Base-by-base conservation (phyloP, 2,329 filamentous ascomycete species). In the Penicillium sp. region DNA sequence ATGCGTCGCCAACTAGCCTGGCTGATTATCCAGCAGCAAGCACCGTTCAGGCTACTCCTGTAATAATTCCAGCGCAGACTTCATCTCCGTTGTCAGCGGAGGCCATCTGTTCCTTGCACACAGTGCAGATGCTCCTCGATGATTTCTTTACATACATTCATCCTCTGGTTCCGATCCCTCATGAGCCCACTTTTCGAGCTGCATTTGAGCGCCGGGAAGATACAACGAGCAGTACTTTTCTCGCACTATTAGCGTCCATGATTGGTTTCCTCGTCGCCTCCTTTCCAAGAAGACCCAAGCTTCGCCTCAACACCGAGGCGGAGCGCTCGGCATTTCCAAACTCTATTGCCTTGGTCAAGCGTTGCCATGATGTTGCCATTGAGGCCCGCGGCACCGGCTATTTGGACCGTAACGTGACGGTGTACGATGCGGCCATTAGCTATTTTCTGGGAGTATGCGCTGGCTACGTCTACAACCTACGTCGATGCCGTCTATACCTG, bases 61-160 rank as follows among this genome's bases (percentile, higher is more conserved):
- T 32, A 14, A n/a, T 35, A 25, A n/a, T 20, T 5, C 69, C 42
- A 62, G 27, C 37, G 20, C 34, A 67, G 4, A 64, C 71, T 12
- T 55, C 70, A n/a, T 54, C 56, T 13, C 63, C 67, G 28, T 60
- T 75, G 7, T 76, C 75, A 3, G 73, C 61, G 35, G 68, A 71
- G 46, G 61, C 66, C 3, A 71, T 71, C 31, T 70, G 68, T 42
- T 60, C 67, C 3, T 34, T 69, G 13, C 47, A 57, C 10, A 66
- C 65, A 0, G 48, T 70, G 28, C 57, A 61, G 34, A 48, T 66
- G 5, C 50, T 71, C 3, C 42, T 71, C 9, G 67, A 71, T 44
- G 68, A 71, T 49, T 71, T 64, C 38, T 71, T 71, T 38, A 67
- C 62, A 6, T 70, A 69, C 42, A 71, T 71, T 25, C 68, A 71